Evolutionary conservation across 768 basidiomycete species (phyloP).

Genomic region (Termitomyces sp.): DNA sequence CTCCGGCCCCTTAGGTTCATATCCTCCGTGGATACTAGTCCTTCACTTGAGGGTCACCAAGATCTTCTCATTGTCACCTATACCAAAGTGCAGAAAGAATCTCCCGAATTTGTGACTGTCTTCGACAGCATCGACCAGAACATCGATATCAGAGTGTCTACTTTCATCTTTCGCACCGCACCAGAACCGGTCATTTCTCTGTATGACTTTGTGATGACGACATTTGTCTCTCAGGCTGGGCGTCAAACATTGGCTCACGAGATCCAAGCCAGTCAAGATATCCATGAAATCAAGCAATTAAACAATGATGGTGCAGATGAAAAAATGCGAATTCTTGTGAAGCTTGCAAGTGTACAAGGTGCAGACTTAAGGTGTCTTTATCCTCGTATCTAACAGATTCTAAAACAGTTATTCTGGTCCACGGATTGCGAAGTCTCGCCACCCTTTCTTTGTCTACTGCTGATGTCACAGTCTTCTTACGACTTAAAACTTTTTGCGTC

Average conservation of each 20-base stretch:
- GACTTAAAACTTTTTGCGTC: slow-evolving; percentile 68
- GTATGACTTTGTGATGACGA: slow-evolving; percentile 97
- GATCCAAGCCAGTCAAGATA: neutral
- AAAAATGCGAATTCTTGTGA: slow-evolving; percentile 78
- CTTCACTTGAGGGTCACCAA: slow-evolving; percentile 30
- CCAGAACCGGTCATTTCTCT: slow-evolving; percentile 88
- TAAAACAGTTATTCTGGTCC: slow-evolving; percentile 65
- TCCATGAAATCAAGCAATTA: neutral
- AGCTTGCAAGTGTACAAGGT: slow-evolving; percentile 84
- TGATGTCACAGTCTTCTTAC: slow-evolving; percentile 72
- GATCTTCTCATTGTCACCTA: slow-evolving; percentile 82
- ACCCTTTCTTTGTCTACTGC: slow-evolving; percentile 90
- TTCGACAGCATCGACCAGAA: slow-evolving; percentile 87
- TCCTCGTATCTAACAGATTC: neutral
- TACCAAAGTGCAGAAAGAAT: slow-evolving; percentile 70
- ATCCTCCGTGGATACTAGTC: slow-evolving; percentile 47
- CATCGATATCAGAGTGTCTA: slow-evolving; percentile 83
- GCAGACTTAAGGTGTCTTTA: neutral
- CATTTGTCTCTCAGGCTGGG: slow-evolving; percentile 43
- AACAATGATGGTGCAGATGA: slow-evolving; percentile 21
- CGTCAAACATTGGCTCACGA: neutral
- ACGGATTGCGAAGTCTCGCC: slow-evolving; percentile 65
- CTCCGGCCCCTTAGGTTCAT: slow-evolving; percentile 53
- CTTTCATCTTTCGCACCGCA: slow-evolving; percentile 81
- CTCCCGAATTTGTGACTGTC: slow-evolving; percentile 76